Conservation (phyloP, 2,329 filamentous ascomycete species). For the Colletotrichum brevisporum region DNA sequence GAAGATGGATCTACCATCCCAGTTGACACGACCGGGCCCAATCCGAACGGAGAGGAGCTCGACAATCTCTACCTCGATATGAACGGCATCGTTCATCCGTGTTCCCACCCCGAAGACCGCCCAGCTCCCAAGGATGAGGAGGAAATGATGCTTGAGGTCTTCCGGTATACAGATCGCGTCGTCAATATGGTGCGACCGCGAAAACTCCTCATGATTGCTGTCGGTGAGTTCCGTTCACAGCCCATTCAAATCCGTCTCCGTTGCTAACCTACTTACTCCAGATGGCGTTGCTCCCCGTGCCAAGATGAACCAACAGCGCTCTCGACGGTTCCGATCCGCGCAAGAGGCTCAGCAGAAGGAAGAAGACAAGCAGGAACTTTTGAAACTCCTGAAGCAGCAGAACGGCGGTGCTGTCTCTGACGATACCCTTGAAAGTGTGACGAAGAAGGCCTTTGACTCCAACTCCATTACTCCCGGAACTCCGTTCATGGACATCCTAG, state of each 20-base stretch:
- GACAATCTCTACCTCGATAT: constrained; percentile 99
- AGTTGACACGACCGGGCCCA: constrained; percentile 85
- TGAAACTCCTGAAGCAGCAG: constrained; percentile 86
- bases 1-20: constrained; percentile 86
- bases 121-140: constrained; percentile 94
- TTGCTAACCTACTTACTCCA: constrained; percentile 50
- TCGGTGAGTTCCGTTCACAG: constrained; percentile 71
- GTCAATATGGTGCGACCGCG: constrained; percentile 98
- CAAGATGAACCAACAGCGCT: constrained; percentile 99
- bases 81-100: constrained; percentile 99
- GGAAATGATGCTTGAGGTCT: constrained; percentile 99
- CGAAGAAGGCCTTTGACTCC: constrained; percentile 93
- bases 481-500: constrained; percentile 98
- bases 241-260: constrained; percentile 42
- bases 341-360: constrained; percentile 96
- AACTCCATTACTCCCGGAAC: constrained; percentile 94
- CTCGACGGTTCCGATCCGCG: constrained; percentile 92
- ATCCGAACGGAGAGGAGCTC: constrained; percentile 97
- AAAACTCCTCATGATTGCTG: constrained; percentile 97
- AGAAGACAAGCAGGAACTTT: constrained; percentile 88
- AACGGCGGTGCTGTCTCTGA: constrained; percentile 75
- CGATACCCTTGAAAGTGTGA: constrained; percentile 71
- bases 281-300: constrained; percentile 97
- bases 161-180: constrained; percentile 98
- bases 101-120: constrained; percentile 95